phyloP scores from a whole-genome alignment of 1,284 basidiomycete species.

The Singerocomus inundabilis region DNA sequence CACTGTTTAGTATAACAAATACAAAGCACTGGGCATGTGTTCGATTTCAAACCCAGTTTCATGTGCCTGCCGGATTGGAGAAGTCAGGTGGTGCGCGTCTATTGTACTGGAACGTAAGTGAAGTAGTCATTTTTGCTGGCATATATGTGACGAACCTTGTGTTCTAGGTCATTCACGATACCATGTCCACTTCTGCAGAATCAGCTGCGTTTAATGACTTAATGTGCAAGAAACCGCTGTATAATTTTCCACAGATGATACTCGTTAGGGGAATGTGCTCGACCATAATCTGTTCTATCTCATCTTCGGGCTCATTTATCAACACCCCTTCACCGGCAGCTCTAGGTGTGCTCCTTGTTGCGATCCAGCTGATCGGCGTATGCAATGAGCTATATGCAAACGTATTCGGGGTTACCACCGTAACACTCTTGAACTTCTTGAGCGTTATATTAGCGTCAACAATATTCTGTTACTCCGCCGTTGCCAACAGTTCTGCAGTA shows the following conservation, averaged over 20 bases:
- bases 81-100: constrained; percentile 77
- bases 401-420: constrained; percentile 85
- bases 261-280: constrained; percentile 83
- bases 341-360: constrained; percentile 77
- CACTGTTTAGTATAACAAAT: constrained; percentile 88
- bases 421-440: constrained; percentile 78
- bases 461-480: constrained; percentile 81
- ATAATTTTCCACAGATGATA: constrained; percentile 65
- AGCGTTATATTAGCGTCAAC: constrained; percentile 76
- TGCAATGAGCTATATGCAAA: constrained; percentile 84
- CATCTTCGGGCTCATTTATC: constrained; percentile 77
- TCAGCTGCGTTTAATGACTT: constrained; percentile 70
- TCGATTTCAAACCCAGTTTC: constrained; percentile 83
- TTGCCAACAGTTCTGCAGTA: constrained; percentile 83
- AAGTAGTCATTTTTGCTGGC: background rate
- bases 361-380: constrained; percentile 72
- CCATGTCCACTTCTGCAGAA: constrained; percentile 79
- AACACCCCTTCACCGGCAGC: constrained; percentile 77
- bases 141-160: constrained; percentile 1
- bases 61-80: constrained; percentile 84
- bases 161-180: constrained; percentile 78
- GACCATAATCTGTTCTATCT: constrained; percentile 72
- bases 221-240: constrained; percentile 68
- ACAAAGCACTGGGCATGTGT: constrained; percentile 79
- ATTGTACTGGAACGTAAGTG: constrained; percentile 76